Percentiles rank a stretch among this genome's conserved stretches.
Evolutionary conservation across 352 stramenopile species (phyloP).

Genomic region (Phytophthora idaei): DNA sequence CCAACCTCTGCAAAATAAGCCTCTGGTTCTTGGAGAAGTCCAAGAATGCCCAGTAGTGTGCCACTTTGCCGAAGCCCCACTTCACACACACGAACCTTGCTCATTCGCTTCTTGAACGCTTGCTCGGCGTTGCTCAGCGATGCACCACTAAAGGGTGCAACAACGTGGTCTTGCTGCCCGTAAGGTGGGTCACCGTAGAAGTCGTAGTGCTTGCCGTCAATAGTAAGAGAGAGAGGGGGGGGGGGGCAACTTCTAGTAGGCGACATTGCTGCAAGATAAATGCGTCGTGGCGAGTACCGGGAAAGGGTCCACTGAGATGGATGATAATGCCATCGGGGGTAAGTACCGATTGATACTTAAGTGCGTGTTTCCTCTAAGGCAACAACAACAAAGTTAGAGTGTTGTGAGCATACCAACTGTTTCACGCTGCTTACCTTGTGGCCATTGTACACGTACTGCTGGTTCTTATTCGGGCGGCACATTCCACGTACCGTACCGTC

Average conservation of each 20-base stretch:
- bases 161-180: slow-evolving; percentile 6
- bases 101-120: background rate
- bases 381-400: too few relatives aligned
- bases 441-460: slow-evolving; percentile 12
- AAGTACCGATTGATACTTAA: too few relatives aligned
- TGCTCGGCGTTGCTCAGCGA: background rate
- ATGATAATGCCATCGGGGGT: too few relatives aligned
- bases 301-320: background rate
- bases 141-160: slow-evolving; percentile 12
- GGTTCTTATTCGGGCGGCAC: slow-evolving; percentile 1
- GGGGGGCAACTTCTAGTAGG: background rate
- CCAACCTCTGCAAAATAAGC: background rate
- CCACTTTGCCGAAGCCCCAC: background rate
- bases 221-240: background rate
- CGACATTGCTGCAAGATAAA: background rate
- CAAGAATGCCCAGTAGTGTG: background rate
- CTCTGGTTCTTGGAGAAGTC: slow-evolving; percentile 3
- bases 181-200: slow-evolving; percentile 12
- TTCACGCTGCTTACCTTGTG: background rate
- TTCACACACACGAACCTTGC: slow-evolving; percentile 1
- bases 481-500: background rate
- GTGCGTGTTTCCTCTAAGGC: too few relatives aligned
- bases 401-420: background rate
- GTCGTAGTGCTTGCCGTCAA: background rate
- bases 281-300: background rate